Evolutionary conservation across 2,329 filamentous ascomycete species (phyloP).

Genomic region (Bimuria novae-zelandiae): DNA sequence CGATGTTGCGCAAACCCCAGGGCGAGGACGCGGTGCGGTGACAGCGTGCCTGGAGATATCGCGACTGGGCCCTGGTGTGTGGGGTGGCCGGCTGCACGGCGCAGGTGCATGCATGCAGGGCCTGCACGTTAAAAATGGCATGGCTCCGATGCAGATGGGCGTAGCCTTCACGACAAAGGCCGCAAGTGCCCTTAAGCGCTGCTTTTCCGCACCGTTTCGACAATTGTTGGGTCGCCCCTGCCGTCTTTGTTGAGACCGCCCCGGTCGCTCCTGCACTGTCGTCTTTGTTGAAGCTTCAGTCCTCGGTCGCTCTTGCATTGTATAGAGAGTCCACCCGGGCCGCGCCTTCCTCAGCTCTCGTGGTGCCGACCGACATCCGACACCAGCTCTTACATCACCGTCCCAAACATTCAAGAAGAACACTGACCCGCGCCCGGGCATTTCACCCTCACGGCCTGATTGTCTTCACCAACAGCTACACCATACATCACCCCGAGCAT

Average conservation of each 20-base stretch:
- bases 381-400: conserved; percentile 5
- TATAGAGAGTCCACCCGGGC: neutral
- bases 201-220: neutral
- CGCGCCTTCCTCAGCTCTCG: neutral
- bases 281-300: too few species aligned
- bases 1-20: neutral
- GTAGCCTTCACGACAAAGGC: too few species aligned
- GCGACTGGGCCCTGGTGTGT: neutral
- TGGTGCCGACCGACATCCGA: conserved; percentile 1
- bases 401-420: neutral
- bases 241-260: neutral
- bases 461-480: neutral
- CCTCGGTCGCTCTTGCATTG: neutral
- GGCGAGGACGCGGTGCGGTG: neutral
- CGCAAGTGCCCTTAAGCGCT: conserved; percentile 10
- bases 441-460: neutral
- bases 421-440: too few species aligned
- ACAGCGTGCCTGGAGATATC: too few species aligned
- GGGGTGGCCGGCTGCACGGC: neutral
- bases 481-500: conserved; percentile 15
- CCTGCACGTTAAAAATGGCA: neutral
- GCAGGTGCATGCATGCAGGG: conserved; percentile 1
- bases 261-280: too few species aligned
- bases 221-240: neutral
- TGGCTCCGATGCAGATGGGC: too few species aligned